A percentile compares a stretch with the other conserved stretches of the same genome.
Evolutionary conservation across 73 alveolate genomes (phyloP).

Genomic region (Paramecium bursaria): DNA sequence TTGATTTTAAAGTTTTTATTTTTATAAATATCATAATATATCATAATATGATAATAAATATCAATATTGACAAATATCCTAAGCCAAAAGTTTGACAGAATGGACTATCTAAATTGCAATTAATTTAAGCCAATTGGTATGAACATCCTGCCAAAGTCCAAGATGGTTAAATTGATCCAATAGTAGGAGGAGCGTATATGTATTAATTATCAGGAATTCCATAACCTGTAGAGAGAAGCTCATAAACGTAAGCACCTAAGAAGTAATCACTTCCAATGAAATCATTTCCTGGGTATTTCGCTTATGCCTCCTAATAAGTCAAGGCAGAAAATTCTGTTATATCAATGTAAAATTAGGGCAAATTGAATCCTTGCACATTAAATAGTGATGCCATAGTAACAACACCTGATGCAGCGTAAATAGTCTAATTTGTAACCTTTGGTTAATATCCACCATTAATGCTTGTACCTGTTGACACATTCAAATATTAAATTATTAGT

Average conservation of each 20-base stretch:
- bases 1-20: too few relatives aligned
- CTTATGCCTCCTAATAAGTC: neutral
- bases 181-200: neutral
- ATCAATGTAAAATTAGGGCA: neutral
- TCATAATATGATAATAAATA: too few relatives aligned
- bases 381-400: constrained; percentile 50
- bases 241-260: neutral
- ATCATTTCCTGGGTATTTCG: neutral
- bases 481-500: constrained; percentile 1
- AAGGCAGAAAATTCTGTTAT: neutral
- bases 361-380: neutral
- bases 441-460: constrained; percentile 27
- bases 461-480: neutral
- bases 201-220: neutral
- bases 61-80: too few relatives aligned
- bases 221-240: neutral
- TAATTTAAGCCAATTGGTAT: constrained; percentile 44
- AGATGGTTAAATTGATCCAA: neutral
- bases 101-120: constrained; percentile 48
- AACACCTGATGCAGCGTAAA: constrained; percentile 61
- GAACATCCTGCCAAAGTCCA: constrained; percentile 51
- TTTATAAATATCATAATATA: too few relatives aligned
- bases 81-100: too few relatives aligned
- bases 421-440: neutral
- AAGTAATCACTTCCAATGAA: neutral